Conservation (phyloP, 495 filamentous ascomycete species). For the Aspergillus ellipticus region DNA sequence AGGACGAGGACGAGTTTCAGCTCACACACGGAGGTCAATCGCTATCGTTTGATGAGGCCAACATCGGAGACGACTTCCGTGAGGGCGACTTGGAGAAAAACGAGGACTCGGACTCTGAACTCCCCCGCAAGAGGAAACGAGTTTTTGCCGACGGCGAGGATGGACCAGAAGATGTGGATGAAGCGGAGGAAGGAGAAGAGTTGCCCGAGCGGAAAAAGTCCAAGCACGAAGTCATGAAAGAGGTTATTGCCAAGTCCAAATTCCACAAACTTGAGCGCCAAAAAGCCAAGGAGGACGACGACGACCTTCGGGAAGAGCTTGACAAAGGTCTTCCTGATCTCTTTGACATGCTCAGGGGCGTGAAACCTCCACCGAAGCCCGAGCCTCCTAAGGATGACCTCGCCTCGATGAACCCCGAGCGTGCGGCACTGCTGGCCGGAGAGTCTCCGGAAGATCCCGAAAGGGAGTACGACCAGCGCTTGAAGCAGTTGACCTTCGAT, state of each 20-base stretch:
- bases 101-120: conserved; percentile 59
- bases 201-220: conserved; percentile 78
- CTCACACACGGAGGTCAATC: conserved; percentile 83
- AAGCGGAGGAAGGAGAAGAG: conserved; percentile 44
- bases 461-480: conserved; percentile 77
- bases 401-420: conserved; percentile 56
- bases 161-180: conserved; percentile 26
- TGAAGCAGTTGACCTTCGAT: conserved; percentile 78
- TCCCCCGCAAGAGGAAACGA: conserved; percentile 60
- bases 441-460: conserved; percentile 62
- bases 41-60: conserved; percentile 56
- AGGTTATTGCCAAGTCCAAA: conserved; percentile 97
- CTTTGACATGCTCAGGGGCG: conserved; percentile 62
- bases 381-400: conserved; percentile 40
- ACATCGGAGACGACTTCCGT: conserved; percentile 66
- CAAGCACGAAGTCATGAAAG: conserved; percentile 93
- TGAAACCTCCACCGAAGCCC: conserved; percentile 38
- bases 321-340: conserved; percentile 77
- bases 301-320: conserved; percentile 77
- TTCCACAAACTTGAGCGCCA: conserved; percentile 90
- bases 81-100: conserved; percentile 65
- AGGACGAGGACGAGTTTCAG: conserved; percentile 60
- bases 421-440: conserved; percentile 55
- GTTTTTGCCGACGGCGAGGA: conserved; percentile 27
- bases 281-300: conserved; percentile 88